Evolutionary conservation across 352 stramenopile species (phyloP).

Genomic region (Phytophthora capsici): DNA sequence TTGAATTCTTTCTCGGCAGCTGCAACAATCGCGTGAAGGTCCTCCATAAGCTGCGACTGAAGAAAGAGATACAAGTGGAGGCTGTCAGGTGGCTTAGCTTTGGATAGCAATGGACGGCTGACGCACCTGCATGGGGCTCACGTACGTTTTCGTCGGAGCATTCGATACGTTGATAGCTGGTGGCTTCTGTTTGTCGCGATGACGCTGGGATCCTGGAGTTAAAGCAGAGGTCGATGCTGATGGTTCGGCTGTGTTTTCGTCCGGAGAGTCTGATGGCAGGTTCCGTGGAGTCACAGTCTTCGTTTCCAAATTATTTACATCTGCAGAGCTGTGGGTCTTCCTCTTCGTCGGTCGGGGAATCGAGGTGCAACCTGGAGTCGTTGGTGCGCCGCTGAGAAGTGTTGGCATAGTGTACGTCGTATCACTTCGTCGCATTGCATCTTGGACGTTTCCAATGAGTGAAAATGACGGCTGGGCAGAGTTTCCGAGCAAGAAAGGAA

Average conservation of each 20-base stretch:
- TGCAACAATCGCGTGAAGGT: conserved; percentile 46
- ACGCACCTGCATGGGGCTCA: conserved; percentile 64
- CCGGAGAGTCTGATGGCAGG: background rate
- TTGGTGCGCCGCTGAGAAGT: conserved; percentile 10
- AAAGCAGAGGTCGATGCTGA: background rate
- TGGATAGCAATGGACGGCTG: conserved; percentile 11
- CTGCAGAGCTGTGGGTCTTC: background rate
- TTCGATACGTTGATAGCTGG: conserved; percentile 52
- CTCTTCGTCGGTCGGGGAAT: background rate
- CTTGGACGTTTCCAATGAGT: conserved; percentile 74
- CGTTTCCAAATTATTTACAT: conserved; percentile 3
- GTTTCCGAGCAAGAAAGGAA: conserved; percentile 72
- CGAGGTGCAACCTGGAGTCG: conserved; percentile 2
- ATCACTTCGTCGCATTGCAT: conserved; percentile 74
- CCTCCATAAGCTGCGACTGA: conserved; percentile 68
- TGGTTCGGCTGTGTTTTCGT: conserved; percentile 4
- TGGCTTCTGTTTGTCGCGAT: conserved; percentile 29
- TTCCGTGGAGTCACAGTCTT: background rate
- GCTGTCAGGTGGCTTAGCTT: conserved; percentile 3
- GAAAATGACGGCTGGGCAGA: conserved; percentile 70
- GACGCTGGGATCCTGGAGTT: background rate
- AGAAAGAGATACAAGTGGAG: conserved; percentile 3
- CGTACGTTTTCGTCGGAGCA: conserved; percentile 39
- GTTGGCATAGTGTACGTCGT: conserved; percentile 53
- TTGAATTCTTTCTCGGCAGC: conserved; percentile 57